Base-by-base conservation (phyloP, 352 stramenopile species). In the Phytophthora sojae region DNA sequence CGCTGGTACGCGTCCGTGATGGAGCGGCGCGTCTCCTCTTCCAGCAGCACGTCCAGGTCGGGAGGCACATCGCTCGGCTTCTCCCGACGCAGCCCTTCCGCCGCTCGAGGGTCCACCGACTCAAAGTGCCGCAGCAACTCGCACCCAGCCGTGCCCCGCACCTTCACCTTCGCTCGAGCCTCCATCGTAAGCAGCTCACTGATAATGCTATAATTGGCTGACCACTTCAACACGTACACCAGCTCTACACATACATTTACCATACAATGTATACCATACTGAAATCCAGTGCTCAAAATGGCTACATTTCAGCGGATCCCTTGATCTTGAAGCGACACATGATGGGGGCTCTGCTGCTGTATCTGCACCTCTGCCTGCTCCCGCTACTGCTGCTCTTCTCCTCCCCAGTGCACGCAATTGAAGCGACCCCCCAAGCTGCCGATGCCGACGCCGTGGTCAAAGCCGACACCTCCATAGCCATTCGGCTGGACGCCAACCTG, bases 401-500 rank as follows among this genome's bases (percentile, higher is more conserved):
- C 7, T 6, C 35, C 2, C 19, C 14, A 14, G 64, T 57, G 0
- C 32, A n/a, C 23, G 25, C 58, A 25, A 76, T 79, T 5, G 82
- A 93, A 63, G 75, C 80, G 0, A 51, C 89, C 23, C 79, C 85
- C 1, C 85, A 80, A 61, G 82, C 85, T 35, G 60, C 75, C 0
- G 83, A 91, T 71, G 77, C 82, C 11, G 37, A 88, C 59, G 80
- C 76, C 0, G 57, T 85, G 19, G 79, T 91, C 17, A 84, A 91
- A 42, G 60, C 67, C 32, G 67, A 83, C 52, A 67, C 80, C 2
- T 73, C 58, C 51, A 88, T 81, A 77, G 73, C 83, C 29, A 69
- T 95, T 23, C 85, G 80, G 9, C 54, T 95, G 26, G 81, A 92
- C 23, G 85, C 87, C 9, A 93, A 93, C 39, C 60, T 95, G 6